phyloP scores from a whole-genome alignment of 2,329 filamentous ascomycete species.

The Westerdykella sp. region DNA sequence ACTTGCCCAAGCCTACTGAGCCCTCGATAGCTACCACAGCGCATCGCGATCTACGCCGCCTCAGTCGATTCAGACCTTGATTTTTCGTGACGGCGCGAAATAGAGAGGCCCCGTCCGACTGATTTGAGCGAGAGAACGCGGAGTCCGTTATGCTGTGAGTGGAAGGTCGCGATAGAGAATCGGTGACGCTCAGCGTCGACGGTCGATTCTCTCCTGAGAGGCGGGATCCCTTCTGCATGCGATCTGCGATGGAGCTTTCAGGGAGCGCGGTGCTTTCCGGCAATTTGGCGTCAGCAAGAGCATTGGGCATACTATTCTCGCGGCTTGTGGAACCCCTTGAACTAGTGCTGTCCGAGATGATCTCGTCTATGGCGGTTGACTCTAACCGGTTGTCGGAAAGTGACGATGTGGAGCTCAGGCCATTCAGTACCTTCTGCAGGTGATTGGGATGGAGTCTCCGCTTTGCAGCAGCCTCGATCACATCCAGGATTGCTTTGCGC shows the following conservation, averaged over 20 bases:
- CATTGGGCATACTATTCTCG: constrained; percentile 29
- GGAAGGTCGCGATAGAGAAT: constrained; percentile 7
- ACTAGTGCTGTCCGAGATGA: constrained; percentile 44
- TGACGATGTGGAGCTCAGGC: constrained; percentile 50
- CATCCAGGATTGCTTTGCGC: constrained; percentile 56
- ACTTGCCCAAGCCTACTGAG: constrained; percentile 54
- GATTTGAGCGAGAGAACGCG: constrained; percentile 21
- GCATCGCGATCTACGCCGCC: constrained; percentile 50
- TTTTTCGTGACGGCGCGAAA: constrained; percentile 22
- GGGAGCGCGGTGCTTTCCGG: constrained; percentile 24
- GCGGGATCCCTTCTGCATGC: constrained; percentile 9
- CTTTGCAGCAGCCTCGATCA: constrained; percentile 71
- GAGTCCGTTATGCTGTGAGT: no score
- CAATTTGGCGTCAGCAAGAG: constrained; percentile 20
- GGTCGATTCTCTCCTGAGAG: constrained; percentile 8
- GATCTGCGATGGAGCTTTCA: constrained; percentile 21
- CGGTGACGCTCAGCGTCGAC: constrained; percentile 26
- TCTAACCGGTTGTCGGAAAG: constrained; percentile 48
- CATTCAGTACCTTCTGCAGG: constrained; percentile 40
- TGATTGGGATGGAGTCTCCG: constrained; percentile 46
- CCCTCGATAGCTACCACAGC: constrained; percentile 56
- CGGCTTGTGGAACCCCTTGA: constrained; percentile 50
- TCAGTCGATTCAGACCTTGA: constrained; percentile 41
- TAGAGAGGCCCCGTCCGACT: constrained; percentile 19
- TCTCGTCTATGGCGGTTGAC: constrained; percentile 45